phyloP scores from a whole-genome alignment of 148 eudicot genomes.

The Rhododendron griersonianum region DNA sequence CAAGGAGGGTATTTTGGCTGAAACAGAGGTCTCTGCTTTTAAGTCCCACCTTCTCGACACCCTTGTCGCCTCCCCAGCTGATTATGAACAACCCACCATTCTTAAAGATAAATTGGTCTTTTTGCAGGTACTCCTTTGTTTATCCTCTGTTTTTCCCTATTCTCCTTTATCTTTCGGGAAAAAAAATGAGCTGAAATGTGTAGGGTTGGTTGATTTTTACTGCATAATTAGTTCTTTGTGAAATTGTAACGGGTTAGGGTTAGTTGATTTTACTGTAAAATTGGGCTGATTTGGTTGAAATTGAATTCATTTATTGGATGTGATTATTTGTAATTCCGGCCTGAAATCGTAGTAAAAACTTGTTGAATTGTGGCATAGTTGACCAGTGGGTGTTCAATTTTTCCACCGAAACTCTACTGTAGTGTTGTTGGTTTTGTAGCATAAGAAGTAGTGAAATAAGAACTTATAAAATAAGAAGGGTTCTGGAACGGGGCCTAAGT shows the following conservation, averaged over 20 bases:
- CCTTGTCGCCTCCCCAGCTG: conserved; percentile 43
- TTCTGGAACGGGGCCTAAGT: no score
- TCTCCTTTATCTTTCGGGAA: not conserved
- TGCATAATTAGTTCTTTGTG: not conserved
- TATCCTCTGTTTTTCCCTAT: not conserved
- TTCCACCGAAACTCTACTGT: not conserved
- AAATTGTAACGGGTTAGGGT: not conserved
- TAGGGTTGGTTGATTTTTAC: not conserved
- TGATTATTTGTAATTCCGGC: no score
- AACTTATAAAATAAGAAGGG: no score
- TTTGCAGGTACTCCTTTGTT: conserved; percentile 50
- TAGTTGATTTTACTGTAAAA: not conserved
- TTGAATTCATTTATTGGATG: no score
- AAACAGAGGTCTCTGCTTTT: conserved; percentile 56
- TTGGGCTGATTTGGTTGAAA: not conserved
- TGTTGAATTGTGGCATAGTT: not conserved
- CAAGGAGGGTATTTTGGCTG: conserved; percentile 67
- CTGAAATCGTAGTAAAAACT: no score
- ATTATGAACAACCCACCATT: conserved; percentile 52
- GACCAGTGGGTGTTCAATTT: no score
- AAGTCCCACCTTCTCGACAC: conserved; percentile 59
- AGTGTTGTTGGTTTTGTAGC: not conserved
- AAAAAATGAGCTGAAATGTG: not conserved
- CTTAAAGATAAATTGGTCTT: conserved; percentile 77
- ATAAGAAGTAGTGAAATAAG: no score